phyloP scores from a whole-genome alignment of 192 early-diverging fungal species.

The Lobulomyces angularis region DNA sequence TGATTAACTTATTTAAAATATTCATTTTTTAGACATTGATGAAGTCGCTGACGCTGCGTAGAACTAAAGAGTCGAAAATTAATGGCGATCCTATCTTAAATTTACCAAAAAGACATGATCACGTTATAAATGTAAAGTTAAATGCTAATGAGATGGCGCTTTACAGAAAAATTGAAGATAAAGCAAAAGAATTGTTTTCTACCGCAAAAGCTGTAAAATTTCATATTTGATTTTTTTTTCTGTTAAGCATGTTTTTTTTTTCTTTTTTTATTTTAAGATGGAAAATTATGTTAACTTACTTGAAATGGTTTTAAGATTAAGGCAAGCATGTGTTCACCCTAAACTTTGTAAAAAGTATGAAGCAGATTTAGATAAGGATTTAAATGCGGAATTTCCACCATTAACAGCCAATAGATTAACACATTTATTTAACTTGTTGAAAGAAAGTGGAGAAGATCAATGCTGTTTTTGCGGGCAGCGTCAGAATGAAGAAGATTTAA shows the following conservation, averaged over 20 bases:
- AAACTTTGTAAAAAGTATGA: constrained; percentile 20
- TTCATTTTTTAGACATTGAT: constrained; percentile 46
- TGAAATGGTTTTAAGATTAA: constrained; percentile 31
- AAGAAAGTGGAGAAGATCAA: constrained; percentile 33
- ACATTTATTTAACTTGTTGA: constrained; percentile 16
- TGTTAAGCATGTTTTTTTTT: too few relatives aligned
- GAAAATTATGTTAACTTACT: constrained; percentile 32
- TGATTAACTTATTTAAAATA: constrained; percentile 25
- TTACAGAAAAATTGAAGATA: constrained; percentile 27
- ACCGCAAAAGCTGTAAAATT: too few relatives aligned
- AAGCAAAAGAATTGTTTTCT: constrained; percentile 12
- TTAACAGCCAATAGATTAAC: constrained; percentile 20
- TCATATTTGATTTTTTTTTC: too few relatives aligned
- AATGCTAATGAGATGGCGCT: constrained; percentile 21
- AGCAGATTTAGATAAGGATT: constrained; percentile 7
- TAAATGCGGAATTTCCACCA: constrained; percentile 9
- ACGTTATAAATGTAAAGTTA: constrained; percentile 16
- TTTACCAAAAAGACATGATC: constrained; percentile 45
- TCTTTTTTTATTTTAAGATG: constrained; percentile 21
- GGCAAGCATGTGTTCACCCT: constrained; percentile 33
- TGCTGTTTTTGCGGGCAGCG: constrained; percentile 20
- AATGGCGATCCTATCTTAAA: constrained; percentile 68
- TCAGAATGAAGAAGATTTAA: too few relatives aligned
- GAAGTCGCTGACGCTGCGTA: constrained; percentile 63
- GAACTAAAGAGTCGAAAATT: constrained; percentile 71